Evolutionary conservation across 768 basidiomycete species (phyloP), one percentile per base, ranked within the genome.

Genomic region (Filobasidium floriforme): DNA sequence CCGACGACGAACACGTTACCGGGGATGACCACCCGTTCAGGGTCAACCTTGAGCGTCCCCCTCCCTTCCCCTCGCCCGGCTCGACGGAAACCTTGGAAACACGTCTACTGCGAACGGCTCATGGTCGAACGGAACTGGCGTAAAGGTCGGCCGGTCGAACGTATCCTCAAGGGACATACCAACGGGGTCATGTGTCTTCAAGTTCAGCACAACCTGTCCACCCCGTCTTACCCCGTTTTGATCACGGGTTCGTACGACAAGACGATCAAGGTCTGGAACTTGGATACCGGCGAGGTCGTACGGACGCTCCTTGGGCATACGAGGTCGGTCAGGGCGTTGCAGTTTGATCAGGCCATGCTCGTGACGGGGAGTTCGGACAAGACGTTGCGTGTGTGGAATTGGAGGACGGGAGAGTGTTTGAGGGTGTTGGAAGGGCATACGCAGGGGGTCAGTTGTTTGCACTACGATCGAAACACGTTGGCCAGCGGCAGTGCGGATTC

Each of bases 181-280:
- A 90, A 98, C 73, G 90, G 92, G 68, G 86, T 99, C 73, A 93
- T 97, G 89, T 98, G 94, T 77, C 84, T 99, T 4, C 96, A 99
- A 75, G 93, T 92, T 76, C 87, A 83, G 75, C 94, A 96, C 77
- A 86, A 86, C 6, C 82, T 94, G 11, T 81, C 84, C 1, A 87
- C 91, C 76, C 96, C 92, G 73, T 74, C 77, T 11, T 78, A 77
- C 68, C 92, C 94, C 7, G 86, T 99, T 68, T 87, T 99, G 62
- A 92, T 99, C 82, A 94, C 96, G 1, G 96, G 96, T 29, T 96
- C 92, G 1, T 98, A 96, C 79, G 96, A 99, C 74, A 87, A 89
- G 72, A 96, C 92, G 2, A 86, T 87, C 5, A 86, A 93, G 22
- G 87, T 99, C 6, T 99, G 96, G 96, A 96, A 98, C 75, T 84